Conservation (phyloP, 2,329 filamentous ascomycete species). For the Diaporthe humulicola region DNA sequence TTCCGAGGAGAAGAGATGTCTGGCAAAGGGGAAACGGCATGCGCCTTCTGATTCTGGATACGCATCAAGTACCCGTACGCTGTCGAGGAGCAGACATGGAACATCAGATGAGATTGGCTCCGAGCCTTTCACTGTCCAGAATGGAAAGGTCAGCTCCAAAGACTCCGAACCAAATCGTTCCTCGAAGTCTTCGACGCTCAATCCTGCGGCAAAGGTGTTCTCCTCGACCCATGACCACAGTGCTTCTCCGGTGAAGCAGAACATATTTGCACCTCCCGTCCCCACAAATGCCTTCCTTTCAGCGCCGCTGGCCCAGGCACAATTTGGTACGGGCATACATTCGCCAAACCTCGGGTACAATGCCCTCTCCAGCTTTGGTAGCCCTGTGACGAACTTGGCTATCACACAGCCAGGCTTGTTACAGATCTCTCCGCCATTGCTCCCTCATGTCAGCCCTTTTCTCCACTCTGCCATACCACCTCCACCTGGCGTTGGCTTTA, state of each 20-base stretch:
- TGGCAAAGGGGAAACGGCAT: not conserved
- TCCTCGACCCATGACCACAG: not conserved
- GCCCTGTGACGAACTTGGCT: not conserved
- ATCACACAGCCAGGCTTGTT: not conserved
- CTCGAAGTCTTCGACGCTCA: constrained; percentile 33
- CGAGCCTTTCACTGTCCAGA: not conserved
- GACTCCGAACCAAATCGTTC: not conserved
- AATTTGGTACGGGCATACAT: not conserved
- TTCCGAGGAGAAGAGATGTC: not conserved
- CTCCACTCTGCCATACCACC: not conserved
- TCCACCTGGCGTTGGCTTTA: not conserved
- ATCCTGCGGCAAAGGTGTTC: constrained; percentile 38
- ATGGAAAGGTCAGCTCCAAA: constrained; percentile 7
- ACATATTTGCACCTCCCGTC: not conserved
- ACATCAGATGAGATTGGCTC: constrained; percentile 3
- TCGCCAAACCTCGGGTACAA: constrained; percentile 11
- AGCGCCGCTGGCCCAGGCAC: not conserved
- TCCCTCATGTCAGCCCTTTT: not conserved
- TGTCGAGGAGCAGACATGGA: constrained; percentile 6
- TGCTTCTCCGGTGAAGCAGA: not conserved
- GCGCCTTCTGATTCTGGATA: constrained; percentile 36
- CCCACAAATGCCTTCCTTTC: not conserved
- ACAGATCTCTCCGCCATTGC: not conserved
- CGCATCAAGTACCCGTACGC: constrained; percentile 23
- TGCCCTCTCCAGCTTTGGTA: not conserved